Evolutionary conservation across 1,139 yeast genomes (phyloP), one percentile per base, ranked within the genome.

Genomic region (Debaryomyces fabryi): DNA sequence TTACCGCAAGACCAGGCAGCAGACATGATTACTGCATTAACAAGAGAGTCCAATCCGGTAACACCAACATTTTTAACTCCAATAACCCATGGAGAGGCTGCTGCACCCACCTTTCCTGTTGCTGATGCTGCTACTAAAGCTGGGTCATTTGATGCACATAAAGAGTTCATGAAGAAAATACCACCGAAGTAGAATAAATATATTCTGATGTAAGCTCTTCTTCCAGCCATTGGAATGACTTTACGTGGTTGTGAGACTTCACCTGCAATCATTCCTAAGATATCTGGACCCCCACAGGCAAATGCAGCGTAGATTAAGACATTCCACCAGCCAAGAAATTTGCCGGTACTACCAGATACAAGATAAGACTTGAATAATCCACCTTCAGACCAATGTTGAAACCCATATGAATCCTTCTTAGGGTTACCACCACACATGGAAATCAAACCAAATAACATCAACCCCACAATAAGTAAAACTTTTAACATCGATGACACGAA

Each of bases 1-100:
- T 87, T 88, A 60, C 87, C 95, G 24, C 95, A 96, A 9, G 92
- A 85, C 47, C 86, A 73, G 54, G 87, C 82, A 25, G 95, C 85
- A 33, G 79, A 61, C 45, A 86, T 68, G 54, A 88, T 83, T 40
- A 87, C 86, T 20, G 88, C 95, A 63, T 87, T 88, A 73, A 88
- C 85, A 49, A 87, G 84, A 58, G 83, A 81, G 44, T 90, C 88
- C 51, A 86, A 67, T 20, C 82, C 76, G 58, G 78, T 71, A 52
- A 93, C 88, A 41, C 93, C 92, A 3, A 88, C 81, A 64, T 85
- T 85, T 55, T 79, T 65, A 60, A 85, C 81, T 49, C 85, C 82
- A 59, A 81, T 72, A 49, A 81, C 74, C 56, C 79, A 80, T 20
- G 85, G 85, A 36, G 84, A 79, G 12, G 77, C 59, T 15, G 74